phyloP scores from a whole-genome alignment of 805 yeast genomes.

The Saccharomyces eubayanus region DNA sequence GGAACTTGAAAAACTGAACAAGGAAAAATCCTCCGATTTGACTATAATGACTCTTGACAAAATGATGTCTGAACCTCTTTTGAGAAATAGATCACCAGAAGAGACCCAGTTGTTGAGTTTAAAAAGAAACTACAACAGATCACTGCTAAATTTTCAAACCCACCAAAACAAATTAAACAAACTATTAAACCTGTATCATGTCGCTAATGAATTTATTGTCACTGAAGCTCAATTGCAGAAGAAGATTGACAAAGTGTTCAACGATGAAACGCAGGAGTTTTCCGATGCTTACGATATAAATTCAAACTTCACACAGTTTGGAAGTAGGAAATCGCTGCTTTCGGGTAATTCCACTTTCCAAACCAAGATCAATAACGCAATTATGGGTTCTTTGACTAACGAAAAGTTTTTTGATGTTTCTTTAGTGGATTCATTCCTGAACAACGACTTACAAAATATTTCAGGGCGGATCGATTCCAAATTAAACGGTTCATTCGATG shows the following conservation, averaged over 20 bases:
- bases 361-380: neutral
- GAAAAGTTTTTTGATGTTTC: neutral
- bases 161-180: constrained; percentile 47
- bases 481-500: neutral
- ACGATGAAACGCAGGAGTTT: constrained; percentile 25
- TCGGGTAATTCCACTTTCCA: neutral
- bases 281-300: constrained; percentile 16
- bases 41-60: constrained; percentile 76
- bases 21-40: constrained; percentile 34
- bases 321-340: neutral
- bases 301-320: constrained; percentile 2
- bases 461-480: neutral
- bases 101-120: constrained; percentile 49
- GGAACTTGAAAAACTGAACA: constrained; percentile 20
- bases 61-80: constrained; percentile 56
- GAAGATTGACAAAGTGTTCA: constrained; percentile 21
- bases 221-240: constrained; percentile 54
- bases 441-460: neutral
- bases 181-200: constrained; percentile 64
- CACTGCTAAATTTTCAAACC: constrained; percentile 42
- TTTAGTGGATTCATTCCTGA: neutral
- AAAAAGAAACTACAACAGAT: constrained; percentile 63
- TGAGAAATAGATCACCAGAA: constrained; percentile 64
- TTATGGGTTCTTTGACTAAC: neutral
- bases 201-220: constrained; percentile 59